These are phyloP conservation scores for Bjerkandera adusta DNA, from an alignment of 1,284 basidiomycete genomes.

Conservation along the genomic window DNA sequence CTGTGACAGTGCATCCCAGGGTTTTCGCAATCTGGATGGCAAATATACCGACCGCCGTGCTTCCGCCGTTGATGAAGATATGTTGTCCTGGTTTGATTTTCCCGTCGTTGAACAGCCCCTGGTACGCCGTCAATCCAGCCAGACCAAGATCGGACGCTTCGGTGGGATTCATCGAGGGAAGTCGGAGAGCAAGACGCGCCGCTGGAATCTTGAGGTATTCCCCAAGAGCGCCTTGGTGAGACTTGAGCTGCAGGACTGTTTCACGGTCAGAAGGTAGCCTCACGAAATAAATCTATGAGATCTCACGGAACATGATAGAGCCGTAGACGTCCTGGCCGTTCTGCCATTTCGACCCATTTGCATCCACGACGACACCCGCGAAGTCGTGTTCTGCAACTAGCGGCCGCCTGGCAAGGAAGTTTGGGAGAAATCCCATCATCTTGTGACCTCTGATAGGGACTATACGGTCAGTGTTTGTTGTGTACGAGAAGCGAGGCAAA, in stretches of 20 bases:
- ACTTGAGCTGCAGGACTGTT: constrained; percentile 20
- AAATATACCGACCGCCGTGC: constrained; percentile 57
- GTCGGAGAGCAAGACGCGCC: constrained; percentile 41
- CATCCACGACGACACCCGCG: constrained; percentile 55
- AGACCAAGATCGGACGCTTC: constrained; percentile 60
- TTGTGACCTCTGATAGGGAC: constrained; percentile 48
- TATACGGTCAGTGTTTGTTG: constrained; percentile 4
- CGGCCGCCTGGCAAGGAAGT: constrained; percentile 46
- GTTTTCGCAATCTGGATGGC: constrained; percentile 67
- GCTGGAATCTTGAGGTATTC: constrained; percentile 49
- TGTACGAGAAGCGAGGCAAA: constrained; percentile 40
- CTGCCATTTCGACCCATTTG: constrained; percentile 48
- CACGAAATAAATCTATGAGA: neutral
- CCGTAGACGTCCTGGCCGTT: constrained; percentile 64
- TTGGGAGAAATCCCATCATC: constrained; percentile 49
- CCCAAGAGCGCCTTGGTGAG: constrained; percentile 49
- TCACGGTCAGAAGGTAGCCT: neutral
- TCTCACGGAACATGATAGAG: constrained; percentile 38
- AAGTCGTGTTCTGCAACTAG: constrained; percentile 59
- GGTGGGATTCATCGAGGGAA: constrained; percentile 43
- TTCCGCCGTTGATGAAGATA: constrained; percentile 67
- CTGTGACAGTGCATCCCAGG: constrained; percentile 52
- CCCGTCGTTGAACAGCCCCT: constrained; percentile 42
- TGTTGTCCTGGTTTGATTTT: constrained; percentile 44
- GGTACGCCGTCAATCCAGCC: constrained; percentile 54